These are phyloP conservation scores for Hamigera avellanea DNA, from an alignment of 495 filamentous ascomycete genomes.

Conservation along the genomic window DNA sequence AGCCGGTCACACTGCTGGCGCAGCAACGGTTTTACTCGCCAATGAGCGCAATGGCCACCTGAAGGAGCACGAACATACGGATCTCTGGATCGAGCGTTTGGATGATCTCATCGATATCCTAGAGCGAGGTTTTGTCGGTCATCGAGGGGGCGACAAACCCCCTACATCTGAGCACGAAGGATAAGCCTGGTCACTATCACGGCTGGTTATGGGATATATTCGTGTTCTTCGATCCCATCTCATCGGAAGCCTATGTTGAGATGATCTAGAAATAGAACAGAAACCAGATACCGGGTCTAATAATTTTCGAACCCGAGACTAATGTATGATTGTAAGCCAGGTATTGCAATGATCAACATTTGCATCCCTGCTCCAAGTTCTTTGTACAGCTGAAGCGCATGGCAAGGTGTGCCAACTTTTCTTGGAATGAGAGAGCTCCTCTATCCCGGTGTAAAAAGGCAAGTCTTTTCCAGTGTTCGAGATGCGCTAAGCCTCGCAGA, in stretches of 20 bases:
- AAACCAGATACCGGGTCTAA: background rate
- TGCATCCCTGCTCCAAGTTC: too few species aligned
- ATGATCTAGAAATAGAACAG: background rate
- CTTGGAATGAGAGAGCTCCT: too few species aligned
- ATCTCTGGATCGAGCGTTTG: constrained; percentile 51
- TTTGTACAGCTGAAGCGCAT: too few species aligned
- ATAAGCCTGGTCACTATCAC: background rate
- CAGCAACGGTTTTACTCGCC: constrained; percentile 76
- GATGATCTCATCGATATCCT: constrained; percentile 64
- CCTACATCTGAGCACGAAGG: constrained; percentile 5
- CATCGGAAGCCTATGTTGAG: background rate
- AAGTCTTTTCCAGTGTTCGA: too few species aligned
- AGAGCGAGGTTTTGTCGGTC: constrained; percentile 49
- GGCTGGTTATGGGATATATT: background rate
- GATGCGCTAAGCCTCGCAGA: too few species aligned
- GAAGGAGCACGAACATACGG: constrained; percentile 66
- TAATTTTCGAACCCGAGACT: too few species aligned
- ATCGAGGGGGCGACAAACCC: constrained; percentile 10
- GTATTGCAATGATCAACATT: too few species aligned
- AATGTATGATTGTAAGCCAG: too few species aligned
- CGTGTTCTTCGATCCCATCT: background rate
- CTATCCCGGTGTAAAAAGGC: too few species aligned
- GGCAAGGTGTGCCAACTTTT: too few species aligned
- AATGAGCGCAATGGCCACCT: constrained; percentile 71
- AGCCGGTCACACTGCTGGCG: constrained; percentile 71